These are phyloP conservation scores for Gossypium rotundifolium DNA, from an alignment of 345 rosid species.

Conservation along the genomic window DNA sequence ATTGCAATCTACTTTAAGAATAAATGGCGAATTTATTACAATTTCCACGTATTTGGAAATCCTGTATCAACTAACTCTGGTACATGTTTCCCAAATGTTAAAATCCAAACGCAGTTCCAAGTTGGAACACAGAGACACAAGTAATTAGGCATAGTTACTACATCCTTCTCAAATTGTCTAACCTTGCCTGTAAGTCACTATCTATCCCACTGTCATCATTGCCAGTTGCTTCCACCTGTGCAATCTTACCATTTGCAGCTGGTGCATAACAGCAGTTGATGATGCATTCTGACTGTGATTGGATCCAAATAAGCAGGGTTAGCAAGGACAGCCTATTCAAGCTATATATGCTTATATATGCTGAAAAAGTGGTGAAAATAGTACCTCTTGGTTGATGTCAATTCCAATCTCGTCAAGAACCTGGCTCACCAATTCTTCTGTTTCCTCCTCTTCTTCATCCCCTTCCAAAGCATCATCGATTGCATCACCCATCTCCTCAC, in stretches of 20 bases:
- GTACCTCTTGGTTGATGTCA: conserved; percentile 60
- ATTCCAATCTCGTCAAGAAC: conserved; percentile 77
- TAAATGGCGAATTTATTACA: conserved; percentile 7
- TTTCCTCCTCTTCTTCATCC: conserved; percentile 80
- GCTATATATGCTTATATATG: neutral
- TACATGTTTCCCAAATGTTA: conserved; percentile 14
- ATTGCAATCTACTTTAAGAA: neutral
- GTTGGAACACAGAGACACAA: conserved; percentile 9
- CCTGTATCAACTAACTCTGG: conserved; percentile 1
- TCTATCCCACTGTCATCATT: conserved; percentile 56
- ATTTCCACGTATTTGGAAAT: neutral
- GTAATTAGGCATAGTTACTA: conserved; percentile 13
- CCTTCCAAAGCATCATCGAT: conserved; percentile 78
- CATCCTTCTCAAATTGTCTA: conserved; percentile 71
- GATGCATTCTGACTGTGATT: conserved; percentile 39
- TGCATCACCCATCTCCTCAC: conserved; percentile 73
- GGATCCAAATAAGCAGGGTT: conserved; percentile 1
- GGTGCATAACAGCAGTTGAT: conserved; percentile 47
- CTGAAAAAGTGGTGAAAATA: neutral
- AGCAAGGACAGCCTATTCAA: neutral
- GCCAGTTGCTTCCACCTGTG: conserved; percentile 49
- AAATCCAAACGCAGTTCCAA: conserved; percentile 14
- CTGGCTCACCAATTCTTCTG: conserved; percentile 66
- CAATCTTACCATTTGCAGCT: conserved; percentile 51
- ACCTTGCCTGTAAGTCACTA: conserved; percentile 66